Base-by-base conservation (phyloP, 164 flowering plant species). In the Dillenia turbinata region DNA sequence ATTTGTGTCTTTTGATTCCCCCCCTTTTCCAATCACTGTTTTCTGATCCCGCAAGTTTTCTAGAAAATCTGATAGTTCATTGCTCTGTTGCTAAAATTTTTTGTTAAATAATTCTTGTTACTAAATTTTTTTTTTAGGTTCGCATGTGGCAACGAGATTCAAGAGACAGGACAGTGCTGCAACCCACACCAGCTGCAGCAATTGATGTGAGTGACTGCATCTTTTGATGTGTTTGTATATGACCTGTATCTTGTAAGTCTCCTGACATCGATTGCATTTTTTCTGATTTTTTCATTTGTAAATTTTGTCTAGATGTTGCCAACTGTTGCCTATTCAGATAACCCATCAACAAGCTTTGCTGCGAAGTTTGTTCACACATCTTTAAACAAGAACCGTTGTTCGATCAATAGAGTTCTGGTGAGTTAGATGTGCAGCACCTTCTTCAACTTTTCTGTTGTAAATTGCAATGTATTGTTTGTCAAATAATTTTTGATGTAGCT, bases 321-420 rank as follows among this genome's bases (percentile, higher is more conserved):
- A 52, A 62, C 97, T 40, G 79, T 73, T 54, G 99, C 92, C 53
- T 92, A 95, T 77, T 73, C 83, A 47, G 96, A 95, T 73, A 95
- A 95, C 70, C 94, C 99, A 60, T 87, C 97, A 12, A 89, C 97
- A 63, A 86, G 97, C 71, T 91, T 89, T 81, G 91, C 97, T 12
- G 83, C 99, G 64, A 95, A 95, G 69, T 95, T 92, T 84, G 99
- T 91, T 59, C 99, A 95, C 72, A 86, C 96, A 16, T 95, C 99
- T 71, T 70, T 90, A 24, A 95, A 95, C 76, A 95, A 95, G 72
- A 90, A 90, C 66, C 84, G 96, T 10, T 89, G 96, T 73, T 85
- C 99, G 47, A 95, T 95, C 47, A 91, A 95, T 73, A 78, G 92
- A 56, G 99, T 95, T 71, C 62, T 92, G 90, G 99, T 95, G 66